Evolutionary conservation across 495 filamentous ascomycete species (phyloP).

Genomic region (Penicillium goetzii): DNA sequence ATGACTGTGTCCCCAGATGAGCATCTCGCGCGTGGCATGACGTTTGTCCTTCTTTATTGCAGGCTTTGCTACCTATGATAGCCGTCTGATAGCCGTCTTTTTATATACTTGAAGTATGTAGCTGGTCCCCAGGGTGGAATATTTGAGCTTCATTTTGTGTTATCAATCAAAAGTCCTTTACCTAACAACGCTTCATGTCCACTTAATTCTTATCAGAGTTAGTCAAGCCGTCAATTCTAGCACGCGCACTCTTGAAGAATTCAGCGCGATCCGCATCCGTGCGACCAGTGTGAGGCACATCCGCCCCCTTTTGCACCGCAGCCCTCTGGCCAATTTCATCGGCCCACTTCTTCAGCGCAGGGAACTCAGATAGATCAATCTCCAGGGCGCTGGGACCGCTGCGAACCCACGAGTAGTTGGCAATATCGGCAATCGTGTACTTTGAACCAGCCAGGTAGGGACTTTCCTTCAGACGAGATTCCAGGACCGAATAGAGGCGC

Average conservation of each 20-base stretch:
- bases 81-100: not conserved
- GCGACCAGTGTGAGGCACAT: conserved; percentile 27
- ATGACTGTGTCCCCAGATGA: conserved; percentile 6
- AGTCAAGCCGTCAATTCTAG: conserved; percentile 34
- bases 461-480: conserved; percentile 45
- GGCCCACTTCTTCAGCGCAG: conserved; percentile 38
- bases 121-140: not conserved
- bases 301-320: conserved; percentile 37
- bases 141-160: not conserved
- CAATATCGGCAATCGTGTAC: conserved; percentile 50
- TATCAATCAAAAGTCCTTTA: not conserved
- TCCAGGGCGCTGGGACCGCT: conserved; percentile 26
- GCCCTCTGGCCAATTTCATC: conserved; percentile 36
- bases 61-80: not conserved
- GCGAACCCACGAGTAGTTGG: conserved; percentile 43
- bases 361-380: conserved; percentile 44
- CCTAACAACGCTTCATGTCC: not conserved
- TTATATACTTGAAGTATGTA: not conserved
- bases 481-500: conserved; percentile 47
- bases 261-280: conserved; percentile 36
- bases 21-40: not conserved
- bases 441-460: conserved; percentile 47
- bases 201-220: conserved; percentile 37
- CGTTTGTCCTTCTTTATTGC: not conserved
- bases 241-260: conserved; percentile 34